phyloP scores from a whole-genome alignment of 1,284 basidiomycete species.

The Apiotrichum veenhuisii region DNA sequence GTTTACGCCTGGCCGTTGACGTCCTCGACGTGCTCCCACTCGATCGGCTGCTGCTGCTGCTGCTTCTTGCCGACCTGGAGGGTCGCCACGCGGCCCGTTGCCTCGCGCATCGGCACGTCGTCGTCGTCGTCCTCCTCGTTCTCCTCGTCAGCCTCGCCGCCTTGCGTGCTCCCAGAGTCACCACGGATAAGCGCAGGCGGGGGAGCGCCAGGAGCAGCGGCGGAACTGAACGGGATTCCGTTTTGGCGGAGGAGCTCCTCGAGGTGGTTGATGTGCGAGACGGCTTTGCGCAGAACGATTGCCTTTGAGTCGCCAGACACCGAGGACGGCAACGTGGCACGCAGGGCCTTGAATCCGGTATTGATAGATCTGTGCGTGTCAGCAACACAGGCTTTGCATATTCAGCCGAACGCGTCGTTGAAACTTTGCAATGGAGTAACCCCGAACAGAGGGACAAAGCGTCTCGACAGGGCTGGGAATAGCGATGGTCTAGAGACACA shows the following conservation, averaged over 20 bases:
- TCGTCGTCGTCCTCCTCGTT: constrained; percentile 10
- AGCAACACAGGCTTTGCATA: background rate
- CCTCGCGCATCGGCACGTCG: constrained; percentile 13
- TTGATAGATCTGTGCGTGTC: constrained; percentile 39
- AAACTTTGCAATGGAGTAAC: background rate
- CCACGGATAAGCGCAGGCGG: constrained; percentile 1
- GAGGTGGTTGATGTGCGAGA: constrained; percentile 37
- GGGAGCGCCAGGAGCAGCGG: background rate
- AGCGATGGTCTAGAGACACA: too few relatives aligned
- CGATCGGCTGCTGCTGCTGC: background rate
- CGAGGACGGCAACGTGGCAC: constrained; percentile 31
- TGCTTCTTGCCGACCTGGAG: constrained; percentile 11
- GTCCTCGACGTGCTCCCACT: constrained; percentile 18
- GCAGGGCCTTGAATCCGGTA: constrained; percentile 39
- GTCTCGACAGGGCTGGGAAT: background rate
- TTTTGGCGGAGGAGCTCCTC: constrained; percentile 30
- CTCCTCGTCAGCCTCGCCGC: constrained; percentile 9
- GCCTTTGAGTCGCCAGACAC: constrained; percentile 45
- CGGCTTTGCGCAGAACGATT: constrained; percentile 45
- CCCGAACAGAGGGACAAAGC: background rate
- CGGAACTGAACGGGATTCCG: constrained; percentile 19
- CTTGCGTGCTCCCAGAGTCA: background rate
- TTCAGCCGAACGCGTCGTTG: background rate
- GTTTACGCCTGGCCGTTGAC: constrained; percentile 6
- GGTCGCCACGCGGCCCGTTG: constrained; percentile 6